phyloP scores from a whole-genome alignment of 345 rosid species.

The Syzygium grande region DNA sequence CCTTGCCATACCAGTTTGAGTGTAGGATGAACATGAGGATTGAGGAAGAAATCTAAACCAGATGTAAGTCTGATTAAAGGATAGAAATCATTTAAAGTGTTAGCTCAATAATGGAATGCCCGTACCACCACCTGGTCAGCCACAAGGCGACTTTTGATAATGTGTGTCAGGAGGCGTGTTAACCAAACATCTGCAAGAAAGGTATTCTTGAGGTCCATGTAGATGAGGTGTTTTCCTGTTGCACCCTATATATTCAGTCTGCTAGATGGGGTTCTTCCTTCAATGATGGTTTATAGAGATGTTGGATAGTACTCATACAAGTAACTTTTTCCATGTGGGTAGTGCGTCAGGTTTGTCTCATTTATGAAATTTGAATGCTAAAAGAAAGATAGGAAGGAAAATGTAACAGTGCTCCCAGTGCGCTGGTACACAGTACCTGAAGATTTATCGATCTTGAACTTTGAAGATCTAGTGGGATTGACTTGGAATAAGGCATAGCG shows the following conservation, averaged over 20 bases:
- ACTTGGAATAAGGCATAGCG: background rate
- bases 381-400: background rate
- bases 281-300: background rate
- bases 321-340: background rate
- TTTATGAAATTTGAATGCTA: background rate
- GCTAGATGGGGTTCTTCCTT: background rate
- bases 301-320: background rate
- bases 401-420: background rate
- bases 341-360: background rate
- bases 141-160: background rate
- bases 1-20: background rate
- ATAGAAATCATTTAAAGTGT: background rate
- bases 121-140: background rate
- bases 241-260: background rate
- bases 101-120: background rate
- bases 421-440: background rate
- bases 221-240: background rate
- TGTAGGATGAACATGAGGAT: background rate
- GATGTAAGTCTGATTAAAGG: background rate
- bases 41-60: background rate
- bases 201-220: background rate
- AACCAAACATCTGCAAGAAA: background rate
- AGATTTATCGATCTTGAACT: background rate
- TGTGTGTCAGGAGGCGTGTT: background rate
- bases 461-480: background rate